Base-by-base conservation (phyloP, 2,329 filamentous ascomycete genomes). In the Pyrenophora teres region DNA sequence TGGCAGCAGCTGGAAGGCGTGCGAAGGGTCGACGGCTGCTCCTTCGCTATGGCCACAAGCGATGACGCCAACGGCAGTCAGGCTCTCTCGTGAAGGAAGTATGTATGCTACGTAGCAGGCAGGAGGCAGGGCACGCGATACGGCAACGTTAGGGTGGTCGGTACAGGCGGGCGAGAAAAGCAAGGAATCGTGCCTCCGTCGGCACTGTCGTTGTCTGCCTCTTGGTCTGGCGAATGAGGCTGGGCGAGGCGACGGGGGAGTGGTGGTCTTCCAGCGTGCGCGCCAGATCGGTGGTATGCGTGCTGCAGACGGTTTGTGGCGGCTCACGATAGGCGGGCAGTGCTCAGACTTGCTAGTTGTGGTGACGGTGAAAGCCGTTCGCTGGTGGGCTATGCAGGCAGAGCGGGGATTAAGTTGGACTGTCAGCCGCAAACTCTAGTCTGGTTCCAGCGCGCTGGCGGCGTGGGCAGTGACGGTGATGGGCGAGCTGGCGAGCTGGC, bases 141-240 rank as follows among this genome's bases (percentile, higher is more conserved):
- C 7, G 15, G 25, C 23, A 32, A 60, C 38, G 62, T 76, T 78
- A 79, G 57, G 77, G 77, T 40, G 77, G 77, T 58, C 72, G 72
- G 64, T 72, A 78, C 44, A 78, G 73, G 52, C 74, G 71, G 42
- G 74, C 72, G 48, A 78, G 72, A 62, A 77, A 78, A 52, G 74
- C 68, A 52, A 77, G 74, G 60, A 76, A 76, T 62, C 71, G 69
- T 59, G 73, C 73, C 65, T 78, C 71, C 67, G 74, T 74, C 61
- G 74, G 73, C 56, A 71, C 68, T 58, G 71, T 70, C 52, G 66
- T 66, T 59, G 68, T 70, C 62, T 67, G 64, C 62, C 65, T 65
- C 47, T 64, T 60, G 59, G 63, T 59, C 61, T 63, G 61, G 55
- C 63, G 64, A 64, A 60, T 53, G 59, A 57, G 53, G 55, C 64